These are phyloP conservation scores for Ogataea glucozyma DNA, from an alignment of 805 yeast species.

Conservation along the genomic window DNA sequence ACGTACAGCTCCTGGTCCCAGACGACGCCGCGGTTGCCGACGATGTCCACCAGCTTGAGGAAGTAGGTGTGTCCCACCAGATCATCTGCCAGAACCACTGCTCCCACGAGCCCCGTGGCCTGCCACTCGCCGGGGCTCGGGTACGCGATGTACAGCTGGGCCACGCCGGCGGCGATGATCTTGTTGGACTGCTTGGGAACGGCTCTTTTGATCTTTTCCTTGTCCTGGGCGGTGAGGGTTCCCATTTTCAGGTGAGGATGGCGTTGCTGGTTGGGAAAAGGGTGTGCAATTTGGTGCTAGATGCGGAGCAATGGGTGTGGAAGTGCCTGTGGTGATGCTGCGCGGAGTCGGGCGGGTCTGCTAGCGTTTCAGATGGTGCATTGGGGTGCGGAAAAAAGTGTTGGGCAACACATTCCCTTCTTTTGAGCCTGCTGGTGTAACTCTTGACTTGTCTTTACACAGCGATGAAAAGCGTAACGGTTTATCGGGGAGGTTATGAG, in stretches of 20 bases:
- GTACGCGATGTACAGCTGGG: constrained; percentile 84
- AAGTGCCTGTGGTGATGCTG: not conserved
- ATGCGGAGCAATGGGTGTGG: too few relatives aligned
- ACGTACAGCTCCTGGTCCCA: constrained; percentile 98
- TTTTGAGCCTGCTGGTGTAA: not conserved
- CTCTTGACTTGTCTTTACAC: too few relatives aligned
- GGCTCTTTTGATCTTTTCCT: constrained; percentile 85
- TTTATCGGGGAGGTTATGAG: constrained; percentile 3
- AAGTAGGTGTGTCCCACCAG: constrained; percentile 92
- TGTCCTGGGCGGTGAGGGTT: constrained; percentile 57
- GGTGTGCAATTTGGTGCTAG: not conserved
- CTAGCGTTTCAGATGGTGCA: not conserved
- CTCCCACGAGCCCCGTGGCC: constrained; percentile 88
- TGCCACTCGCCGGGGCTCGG: constrained; percentile 83
- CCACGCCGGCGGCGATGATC: constrained; percentile 86
- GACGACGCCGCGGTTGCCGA: constrained; percentile 79
- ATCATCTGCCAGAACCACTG: constrained; percentile 85
- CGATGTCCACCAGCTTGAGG: constrained; percentile 82
- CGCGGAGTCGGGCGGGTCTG: not conserved
- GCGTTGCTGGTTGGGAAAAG: not conserved
- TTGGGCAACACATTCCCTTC: not conserved
- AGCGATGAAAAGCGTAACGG: too few relatives aligned
- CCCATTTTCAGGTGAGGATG: too few relatives aligned
- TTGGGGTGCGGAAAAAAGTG: not conserved
- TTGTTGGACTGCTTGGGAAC: constrained; percentile 88